A percentile compares a stretch with the other conserved stretches of the same genome.
Evolutionary conservation across 106 monocot genomes (phyloP).

Genomic region (Chionographis japonica): DNA sequence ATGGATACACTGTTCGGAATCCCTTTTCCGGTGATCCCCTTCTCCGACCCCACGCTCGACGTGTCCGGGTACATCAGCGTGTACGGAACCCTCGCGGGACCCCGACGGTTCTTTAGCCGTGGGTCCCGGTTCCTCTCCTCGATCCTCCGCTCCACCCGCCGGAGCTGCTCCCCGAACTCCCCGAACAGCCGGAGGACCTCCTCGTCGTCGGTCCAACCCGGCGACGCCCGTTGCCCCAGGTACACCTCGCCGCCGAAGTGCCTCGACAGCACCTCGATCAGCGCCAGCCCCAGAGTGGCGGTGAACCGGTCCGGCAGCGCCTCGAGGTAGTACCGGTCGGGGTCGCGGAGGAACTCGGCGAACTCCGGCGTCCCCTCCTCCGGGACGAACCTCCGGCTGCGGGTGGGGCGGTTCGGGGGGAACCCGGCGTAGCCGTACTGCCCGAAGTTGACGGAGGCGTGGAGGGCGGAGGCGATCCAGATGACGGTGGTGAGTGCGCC

Average conservation of each 20-base stretch:
- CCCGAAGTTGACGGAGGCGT: slow-evolving; percentile 69
- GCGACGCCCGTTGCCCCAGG: slow-evolving; percentile 42
- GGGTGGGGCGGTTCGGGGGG: slow-evolving; percentile 56
- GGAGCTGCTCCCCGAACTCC: slow-evolving; percentile 45
- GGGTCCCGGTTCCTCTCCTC: slow-evolving; percentile 37
- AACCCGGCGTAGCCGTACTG: slow-evolving; percentile 66
- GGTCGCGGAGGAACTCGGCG: slow-evolving; percentile 28
- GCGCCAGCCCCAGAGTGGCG: slow-evolving; percentile 51
- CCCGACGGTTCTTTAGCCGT: slow-evolving; percentile 45
- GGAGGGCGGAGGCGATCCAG: slow-evolving; percentile 70
- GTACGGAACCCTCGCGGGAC: slow-evolving; percentile 59
- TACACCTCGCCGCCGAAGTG: slow-evolving; percentile 65
- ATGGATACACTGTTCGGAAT: slow-evolving; percentile 83
- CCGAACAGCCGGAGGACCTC: slow-evolving; percentile 30
- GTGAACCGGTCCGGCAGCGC: slow-evolving; percentile 52
- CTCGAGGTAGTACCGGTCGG: slow-evolving; percentile 36
- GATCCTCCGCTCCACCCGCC: slow-evolving; percentile 49
- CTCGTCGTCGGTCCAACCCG: slow-evolving; percentile 45
- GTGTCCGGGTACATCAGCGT: slow-evolving; percentile 57
- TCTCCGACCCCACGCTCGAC: slow-evolving; percentile 17
- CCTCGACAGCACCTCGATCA: slow-evolving; percentile 67
- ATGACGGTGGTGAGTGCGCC: slow-evolving; percentile 42
- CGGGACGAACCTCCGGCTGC: slow-evolving; percentile 44
- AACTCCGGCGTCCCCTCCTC: slow-evolving; percentile 31
- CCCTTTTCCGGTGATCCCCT: slow-evolving; percentile 57